phyloP scores from a whole-genome alignment of 768 basidiomycete genomes.

The Phanerochaete sordida region DNA sequence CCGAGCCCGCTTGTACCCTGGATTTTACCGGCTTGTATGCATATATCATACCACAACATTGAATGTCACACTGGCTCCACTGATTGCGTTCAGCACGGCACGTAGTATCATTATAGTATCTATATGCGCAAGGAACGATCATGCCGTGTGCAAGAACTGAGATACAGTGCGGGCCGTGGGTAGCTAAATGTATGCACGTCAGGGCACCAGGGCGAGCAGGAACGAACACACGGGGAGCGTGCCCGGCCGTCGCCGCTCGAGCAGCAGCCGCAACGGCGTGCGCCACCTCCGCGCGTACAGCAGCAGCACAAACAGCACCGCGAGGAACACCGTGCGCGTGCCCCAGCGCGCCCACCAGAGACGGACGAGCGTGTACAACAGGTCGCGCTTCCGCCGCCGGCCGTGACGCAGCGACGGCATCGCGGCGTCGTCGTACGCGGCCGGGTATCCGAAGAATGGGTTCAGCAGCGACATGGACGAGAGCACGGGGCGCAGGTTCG shows the following conservation, averaged over 20 bases:
- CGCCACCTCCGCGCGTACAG: conserved; percentile 23
- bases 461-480: conserved; percentile 61
- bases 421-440: conserved; percentile 29
- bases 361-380: conserved; percentile 54
- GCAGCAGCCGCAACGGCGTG: neutral
- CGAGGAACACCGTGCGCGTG: conserved; percentile 26
- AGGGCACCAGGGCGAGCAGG: neutral
- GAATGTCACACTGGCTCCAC: neutral
- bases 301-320: conserved; percentile 31
- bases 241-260: neutral
- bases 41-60: neutral
- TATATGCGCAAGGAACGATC: conserved; percentile 3
- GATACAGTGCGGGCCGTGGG: neutral
- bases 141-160: neutral
- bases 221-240: neutral
- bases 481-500: conserved; percentile 20
- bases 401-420: conserved; percentile 51
- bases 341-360: conserved; percentile 72
- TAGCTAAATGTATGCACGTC: no score
- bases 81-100: neutral
- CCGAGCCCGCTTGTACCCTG: conserved; percentile 1
- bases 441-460: conserved; percentile 76
- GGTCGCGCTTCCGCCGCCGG: conserved; percentile 66
- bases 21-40: neutral
- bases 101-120: conserved; percentile 3